These are phyloP conservation scores for Trypanosoma platydactyli DNA, from an alignment of 208 protist species.

Conservation along the genomic window DNA sequence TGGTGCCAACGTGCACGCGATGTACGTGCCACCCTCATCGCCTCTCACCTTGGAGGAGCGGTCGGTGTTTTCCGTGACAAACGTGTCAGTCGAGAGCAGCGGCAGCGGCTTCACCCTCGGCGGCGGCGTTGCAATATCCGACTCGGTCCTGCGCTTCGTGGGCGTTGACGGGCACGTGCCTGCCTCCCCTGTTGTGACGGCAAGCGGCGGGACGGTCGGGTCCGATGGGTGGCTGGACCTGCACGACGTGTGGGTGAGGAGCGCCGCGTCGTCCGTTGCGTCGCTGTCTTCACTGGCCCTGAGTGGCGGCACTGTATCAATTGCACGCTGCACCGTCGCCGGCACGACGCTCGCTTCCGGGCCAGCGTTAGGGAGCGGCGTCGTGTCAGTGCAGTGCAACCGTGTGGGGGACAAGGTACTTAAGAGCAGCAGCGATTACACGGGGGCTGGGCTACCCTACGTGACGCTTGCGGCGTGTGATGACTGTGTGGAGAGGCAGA, in stretches of 20 bases:
- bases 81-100: not conserved
- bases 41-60: not conserved
- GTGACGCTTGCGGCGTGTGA: constrained; percentile 13
- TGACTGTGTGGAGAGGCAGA: constrained; percentile 1
- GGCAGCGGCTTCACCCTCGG: constrained; percentile 2
- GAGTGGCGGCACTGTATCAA: constrained; percentile 5
- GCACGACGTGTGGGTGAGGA: not conserved
- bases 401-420: constrained; percentile 5
- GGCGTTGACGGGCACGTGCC: not conserved
- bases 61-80: constrained; percentile 16
- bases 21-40: constrained; percentile 9
- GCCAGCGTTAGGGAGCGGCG: not conserved
- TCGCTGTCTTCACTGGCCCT: constrained; percentile 1
- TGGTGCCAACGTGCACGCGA: not conserved
- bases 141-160: constrained; percentile 18
- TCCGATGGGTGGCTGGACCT: constrained; percentile 12
- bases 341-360: constrained; percentile 3
- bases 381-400: constrained; percentile 19
- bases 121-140: not conserved
- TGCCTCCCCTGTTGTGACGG: not conserved
- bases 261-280: not conserved
- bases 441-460: not conserved
- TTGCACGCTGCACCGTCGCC: constrained; percentile 6
- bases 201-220: constrained; percentile 6
- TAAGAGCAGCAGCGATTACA: not conserved